Conservation (phyloP, 169 alveolate genomes). For the Plasmodium blacklocki region DNA sequence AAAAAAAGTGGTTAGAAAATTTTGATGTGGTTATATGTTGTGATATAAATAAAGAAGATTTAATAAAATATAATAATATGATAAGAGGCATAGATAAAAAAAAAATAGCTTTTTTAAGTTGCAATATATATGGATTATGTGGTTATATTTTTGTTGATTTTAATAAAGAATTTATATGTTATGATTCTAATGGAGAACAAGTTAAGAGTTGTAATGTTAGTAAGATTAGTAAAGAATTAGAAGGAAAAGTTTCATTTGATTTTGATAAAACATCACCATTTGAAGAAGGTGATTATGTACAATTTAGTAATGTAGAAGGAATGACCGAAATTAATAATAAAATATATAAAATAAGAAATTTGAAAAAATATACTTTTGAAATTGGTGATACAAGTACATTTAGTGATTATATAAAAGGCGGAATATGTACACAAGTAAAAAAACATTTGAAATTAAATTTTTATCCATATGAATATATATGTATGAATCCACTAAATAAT, state of each 20-base stretch:
- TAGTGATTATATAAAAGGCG: constrained; percentile 78
- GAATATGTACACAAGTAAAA: constrained; percentile 39
- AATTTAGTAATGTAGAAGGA: constrained; percentile 96
- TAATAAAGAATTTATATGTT: constrained; percentile 91
- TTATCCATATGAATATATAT: constrained; percentile 43
- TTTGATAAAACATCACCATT: constrained; percentile 79
- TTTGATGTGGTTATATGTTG: constrained; percentile 89
- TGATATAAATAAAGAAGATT: constrained; percentile 77
- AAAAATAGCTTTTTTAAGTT: constrained; percentile 88
- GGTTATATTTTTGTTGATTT: constrained; percentile 98
- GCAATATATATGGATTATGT: constrained; percentile 92
- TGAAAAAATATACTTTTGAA: constrained; percentile 91
- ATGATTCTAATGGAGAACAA: constrained; percentile 92
- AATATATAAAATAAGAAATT: constrained; percentile 91
- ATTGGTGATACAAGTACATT: constrained; percentile 92
- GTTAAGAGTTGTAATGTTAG: constrained; percentile 88
- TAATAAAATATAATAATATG: constrained; percentile 78
- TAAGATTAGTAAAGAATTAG: constrained; percentile 83
- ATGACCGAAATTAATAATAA: constrained; percentile 95
- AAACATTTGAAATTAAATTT: constrained; percentile 32
- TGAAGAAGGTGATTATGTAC: constrained; percentile 96
- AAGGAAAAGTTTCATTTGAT: constrained; percentile 65
- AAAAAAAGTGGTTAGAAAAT: constrained; percentile 80
- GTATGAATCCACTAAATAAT: constrained; percentile 11
- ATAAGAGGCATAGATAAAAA: constrained; percentile 81